Conservation (phyloP, 2,329 filamentous ascomycete species). For the Xylariaceae sp. region DNA sequence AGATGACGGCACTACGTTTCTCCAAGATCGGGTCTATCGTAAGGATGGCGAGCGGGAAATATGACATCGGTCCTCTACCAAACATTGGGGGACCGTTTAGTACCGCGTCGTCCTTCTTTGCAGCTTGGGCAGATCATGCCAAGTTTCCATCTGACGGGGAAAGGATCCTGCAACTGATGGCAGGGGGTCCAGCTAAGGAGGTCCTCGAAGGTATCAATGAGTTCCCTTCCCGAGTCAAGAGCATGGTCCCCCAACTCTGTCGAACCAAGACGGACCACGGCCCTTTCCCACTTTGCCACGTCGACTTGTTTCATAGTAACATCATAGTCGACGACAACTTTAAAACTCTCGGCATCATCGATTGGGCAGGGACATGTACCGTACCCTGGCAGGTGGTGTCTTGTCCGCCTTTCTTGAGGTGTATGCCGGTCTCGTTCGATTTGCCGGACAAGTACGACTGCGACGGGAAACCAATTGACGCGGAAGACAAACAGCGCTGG, state of each 20-base stretch:
- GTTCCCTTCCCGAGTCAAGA: conserved; percentile 7
- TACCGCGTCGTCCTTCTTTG: conserved; percentile 21
- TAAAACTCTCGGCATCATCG: conserved; percentile 27
- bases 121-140: conserved; percentile 18
- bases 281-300: conserved; percentile 31
- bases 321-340: conserved; percentile 28
- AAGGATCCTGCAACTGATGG: conserved; percentile 12
- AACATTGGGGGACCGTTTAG: conserved; percentile 22
- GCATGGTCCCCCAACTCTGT: conserved; percentile 6
- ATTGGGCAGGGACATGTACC: conserved; percentile 30
- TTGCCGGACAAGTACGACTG: conserved; percentile 9
- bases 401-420: conserved; percentile 19
- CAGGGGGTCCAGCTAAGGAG: conserved; percentile 11
- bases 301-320: conserved; percentile 31
- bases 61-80: conserved; percentile 19
- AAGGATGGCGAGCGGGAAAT: conserved; percentile 4
- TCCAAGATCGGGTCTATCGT: conserved; percentile 17
- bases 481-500: conserved; percentile 6
- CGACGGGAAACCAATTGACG: conserved; percentile 3
- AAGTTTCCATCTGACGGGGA: conserved; percentile 16
- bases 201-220: conserved; percentile 13
- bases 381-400: conserved; percentile 22
- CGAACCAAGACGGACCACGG: conserved; percentile 15
- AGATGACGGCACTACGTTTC: conserved; percentile 12
- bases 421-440: conserved; percentile 13